Base-by-base conservation (phyloP, 2,329 filamentous ascomycete species). In the Calonectria honghensis region DNA sequence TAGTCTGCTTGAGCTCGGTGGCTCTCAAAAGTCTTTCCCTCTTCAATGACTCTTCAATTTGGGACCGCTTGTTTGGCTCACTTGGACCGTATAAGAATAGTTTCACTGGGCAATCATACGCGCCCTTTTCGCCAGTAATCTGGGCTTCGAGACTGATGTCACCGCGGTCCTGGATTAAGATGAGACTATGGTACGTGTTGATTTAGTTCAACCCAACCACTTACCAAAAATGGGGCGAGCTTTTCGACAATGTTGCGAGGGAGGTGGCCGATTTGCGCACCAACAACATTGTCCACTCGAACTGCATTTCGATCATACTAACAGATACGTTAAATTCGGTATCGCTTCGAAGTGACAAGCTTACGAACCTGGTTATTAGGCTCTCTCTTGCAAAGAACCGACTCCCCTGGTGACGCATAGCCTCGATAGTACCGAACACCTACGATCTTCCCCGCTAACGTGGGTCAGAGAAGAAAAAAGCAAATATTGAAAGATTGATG, bases 251-350 rank as follows among this genome's bases (percentile, higher is more conserved):
- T 81, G 1, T 85, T 87, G 16, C 91, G 88, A 9, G 94, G 93
- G 51, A 98, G 87, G 84, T 98, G 95, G 0, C 95, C 95, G 79
- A 98, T 94, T 80, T 97, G 95, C 10, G 84, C 83, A 20, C 91
- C 90, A 81, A 94, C 90, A 18, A 96, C 94, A 83, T 97, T 97
- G 79, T 94, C 89, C 1, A 97, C 91, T 6, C 92, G 91, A 72
- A 97, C 95, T 0, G 95, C 95, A 84, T 97, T 97, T 7, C 78
- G 76, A 81, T 97, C 94, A 81, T 94, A 94, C 78, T 87, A 68
- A n/a, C 6, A 13, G 24, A 35, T 10, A n/a, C 31, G 54, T 73
- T 39, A 73, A 68, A 70, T 66, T 64, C 16, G 45, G 16, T 10
- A 35, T 61, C 37, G 27, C 41, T 20, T 18, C 11, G 54, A 9